These are phyloP conservation scores for Hymenotorrendiella dingleyae DNA, from an alignment of 2,329 filamentous ascomycete species.

Conservation along the genomic window DNA sequence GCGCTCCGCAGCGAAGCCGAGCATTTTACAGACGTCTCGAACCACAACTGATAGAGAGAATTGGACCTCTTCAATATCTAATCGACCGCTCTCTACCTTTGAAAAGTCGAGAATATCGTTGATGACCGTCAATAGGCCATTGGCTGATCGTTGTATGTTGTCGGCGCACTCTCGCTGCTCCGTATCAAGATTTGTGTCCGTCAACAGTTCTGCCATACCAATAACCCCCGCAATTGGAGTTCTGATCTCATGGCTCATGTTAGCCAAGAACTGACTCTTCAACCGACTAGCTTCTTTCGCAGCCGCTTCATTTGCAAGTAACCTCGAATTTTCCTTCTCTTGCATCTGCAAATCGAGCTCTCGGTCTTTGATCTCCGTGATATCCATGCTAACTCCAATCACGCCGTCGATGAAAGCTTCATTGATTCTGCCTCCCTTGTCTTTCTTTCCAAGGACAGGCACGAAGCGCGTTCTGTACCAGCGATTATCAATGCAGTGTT, in stretches of 20 bases:
- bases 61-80: constrained; percentile 76
- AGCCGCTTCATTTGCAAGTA: constrained; percentile 67
- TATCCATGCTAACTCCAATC: constrained; percentile 74
- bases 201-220: constrained; percentile 70
- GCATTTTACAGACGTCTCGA: constrained; percentile 78
- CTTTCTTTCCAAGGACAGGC: constrained; percentile 54
- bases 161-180: constrained; percentile 71
- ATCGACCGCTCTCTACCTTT: constrained; percentile 71
- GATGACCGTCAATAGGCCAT: constrained; percentile 78
- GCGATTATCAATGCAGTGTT: constrained; percentile 45
- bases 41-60: constrained; percentile 70
- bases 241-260: constrained; percentile 76
- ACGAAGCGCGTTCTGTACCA: constrained; percentile 70
- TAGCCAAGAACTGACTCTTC: constrained; percentile 74
- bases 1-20: constrained; percentile 75
- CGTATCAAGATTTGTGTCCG: constrained; percentile 60
- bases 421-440: constrained; percentile 42
- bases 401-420: constrained; percentile 60
- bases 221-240: constrained; percentile 77
- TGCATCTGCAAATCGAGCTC: constrained; percentile 58
- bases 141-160: constrained; percentile 73
- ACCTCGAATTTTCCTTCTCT: constrained; percentile 61
- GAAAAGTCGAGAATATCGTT: constrained; percentile 90
- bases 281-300: constrained; percentile 75
- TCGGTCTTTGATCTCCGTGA: constrained; percentile 64